These are phyloP conservation scores for Colletotrichum euphorbiae DNA, from an alignment of 2,329 filamentous ascomycete species.

Conservation along the genomic window DNA sequence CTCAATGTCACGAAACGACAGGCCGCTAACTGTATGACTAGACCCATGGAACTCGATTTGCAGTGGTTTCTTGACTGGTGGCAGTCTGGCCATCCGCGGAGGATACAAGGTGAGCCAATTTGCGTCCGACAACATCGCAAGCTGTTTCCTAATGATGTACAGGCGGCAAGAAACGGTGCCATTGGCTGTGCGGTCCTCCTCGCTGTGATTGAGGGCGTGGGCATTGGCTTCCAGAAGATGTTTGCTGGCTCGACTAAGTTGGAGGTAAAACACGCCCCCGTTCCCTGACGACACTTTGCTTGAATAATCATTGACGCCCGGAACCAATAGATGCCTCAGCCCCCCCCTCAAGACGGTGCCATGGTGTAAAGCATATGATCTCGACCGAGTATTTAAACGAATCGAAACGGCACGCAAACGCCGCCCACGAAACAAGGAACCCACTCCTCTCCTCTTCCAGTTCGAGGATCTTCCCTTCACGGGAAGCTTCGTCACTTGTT, in stretches of 20 bases:
- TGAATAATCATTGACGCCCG: slow-evolving; percentile 27
- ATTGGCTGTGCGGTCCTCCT: slow-evolving; percentile 96
- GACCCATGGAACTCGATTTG: slow-evolving; percentile 75
- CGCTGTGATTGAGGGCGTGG: slow-evolving; percentile 87
- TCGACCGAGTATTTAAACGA: slow-evolving; percentile 4
- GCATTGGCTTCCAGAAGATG: slow-evolving; percentile 95
- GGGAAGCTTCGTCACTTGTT: slow-evolving; percentile 16
- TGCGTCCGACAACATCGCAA: neutral
- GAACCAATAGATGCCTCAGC: slow-evolving; percentile 44
- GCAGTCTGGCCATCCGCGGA: slow-evolving; percentile 89
- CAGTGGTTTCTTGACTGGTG: slow-evolving; percentile 96
- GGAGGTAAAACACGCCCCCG: slow-evolving; percentile 66
- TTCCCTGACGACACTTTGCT: rapidly evolving
- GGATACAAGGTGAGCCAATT: slow-evolving; percentile 72
- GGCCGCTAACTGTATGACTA: neutral
- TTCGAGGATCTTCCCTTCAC: neutral
- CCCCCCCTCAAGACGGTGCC: slow-evolving; percentile 47
- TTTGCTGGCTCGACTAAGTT: slow-evolving; percentile 89
- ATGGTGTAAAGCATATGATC: slow-evolving; percentile 45
- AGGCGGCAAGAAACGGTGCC: slow-evolving; percentile 89
- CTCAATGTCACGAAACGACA: too few species aligned
- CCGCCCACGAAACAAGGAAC: slow-evolving; percentile 6
- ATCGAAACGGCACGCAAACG: neutral
- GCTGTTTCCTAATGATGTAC: neutral
- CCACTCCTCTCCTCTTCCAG: slow-evolving; percentile 38